Conservation (phyloP, 306 rosid genomes). For the Styphnolobium japonicum region DNA sequence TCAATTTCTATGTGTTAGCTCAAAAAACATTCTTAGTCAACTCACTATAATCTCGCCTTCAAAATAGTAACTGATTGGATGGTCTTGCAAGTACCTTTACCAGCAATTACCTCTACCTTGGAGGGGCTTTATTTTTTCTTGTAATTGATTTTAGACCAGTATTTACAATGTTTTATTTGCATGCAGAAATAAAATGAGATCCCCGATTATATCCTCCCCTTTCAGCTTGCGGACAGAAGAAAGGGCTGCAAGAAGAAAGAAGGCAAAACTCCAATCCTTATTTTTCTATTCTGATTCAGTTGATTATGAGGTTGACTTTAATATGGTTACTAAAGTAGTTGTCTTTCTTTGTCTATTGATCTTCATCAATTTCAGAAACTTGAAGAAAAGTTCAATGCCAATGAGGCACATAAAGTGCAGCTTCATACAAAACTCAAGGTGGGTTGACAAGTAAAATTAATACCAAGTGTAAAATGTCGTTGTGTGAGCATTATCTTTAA, state of each 20-base stretch:
- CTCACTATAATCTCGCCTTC: not conserved
- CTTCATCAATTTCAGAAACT: constrained; percentile 63
- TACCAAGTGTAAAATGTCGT: not conserved
- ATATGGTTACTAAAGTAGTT: not conserved
- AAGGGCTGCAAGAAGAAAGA: constrained; percentile 86
- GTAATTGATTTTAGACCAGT: constrained; percentile 18
- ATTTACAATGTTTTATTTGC: constrained; percentile 52
- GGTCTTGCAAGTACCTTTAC: not conserved
- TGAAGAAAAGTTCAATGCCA: constrained; percentile 88
- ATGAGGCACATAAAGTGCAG: constrained; percentile 62
- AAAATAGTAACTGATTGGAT: not conserved
- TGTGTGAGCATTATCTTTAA: not conserved
- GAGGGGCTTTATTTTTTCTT: not conserved
- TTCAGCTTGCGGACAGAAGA: constrained; percentile 90
- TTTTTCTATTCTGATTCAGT: not conserved
- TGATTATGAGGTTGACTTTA: not conserved
- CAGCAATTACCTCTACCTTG: not conserved
- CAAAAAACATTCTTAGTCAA: not conserved
- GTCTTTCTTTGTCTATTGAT: not conserved
- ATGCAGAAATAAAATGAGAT: constrained; percentile 71
- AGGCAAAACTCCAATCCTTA: constrained; percentile 47
- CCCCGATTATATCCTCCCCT: constrained; percentile 75
- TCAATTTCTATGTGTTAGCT: not conserved
- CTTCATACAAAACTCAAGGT: constrained; percentile 72
- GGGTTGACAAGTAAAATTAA: constrained; percentile 13